A percentile compares a stretch with the other conserved stretches of the same genome.
phyloP scores from a whole-genome alignment of 2,329 filamentous ascomycete species.

The Aureobasidium pullulans region DNA sequence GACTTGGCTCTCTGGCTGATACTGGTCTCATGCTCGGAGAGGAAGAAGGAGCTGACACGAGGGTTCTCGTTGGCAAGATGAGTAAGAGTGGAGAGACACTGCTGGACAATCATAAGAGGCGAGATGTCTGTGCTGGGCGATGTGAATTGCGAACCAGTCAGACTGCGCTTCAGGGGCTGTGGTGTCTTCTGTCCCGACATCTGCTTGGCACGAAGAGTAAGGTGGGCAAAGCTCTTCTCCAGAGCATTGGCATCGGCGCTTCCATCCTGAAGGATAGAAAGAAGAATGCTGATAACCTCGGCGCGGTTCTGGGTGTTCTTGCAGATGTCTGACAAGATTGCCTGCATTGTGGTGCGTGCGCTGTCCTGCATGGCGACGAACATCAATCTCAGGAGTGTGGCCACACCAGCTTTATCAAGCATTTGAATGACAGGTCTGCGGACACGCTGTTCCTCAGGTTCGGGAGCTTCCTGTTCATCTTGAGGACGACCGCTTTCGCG shows the following conservation, averaged over 20 bases:
- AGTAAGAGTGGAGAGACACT: constrained; percentile 79
- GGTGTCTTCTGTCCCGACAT: constrained; percentile 66
- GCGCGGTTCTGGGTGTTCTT: constrained; percentile 94
- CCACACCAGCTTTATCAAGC: constrained; percentile 91
- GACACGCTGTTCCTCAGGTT: constrained; percentile 14
- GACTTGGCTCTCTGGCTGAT: constrained; percentile 59
- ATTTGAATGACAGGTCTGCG: constrained; percentile 81
- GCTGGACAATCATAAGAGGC: constrained; percentile 89
- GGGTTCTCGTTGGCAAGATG: constrained; percentile 78
- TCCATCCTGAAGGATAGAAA: constrained; percentile 92
- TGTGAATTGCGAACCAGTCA: constrained; percentile 50
- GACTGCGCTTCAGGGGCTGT: constrained; percentile 66
- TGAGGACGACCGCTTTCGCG: constrained; percentile 16
- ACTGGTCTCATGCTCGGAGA: constrained; percentile 85
- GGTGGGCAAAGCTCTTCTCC: constrained; percentile 87
- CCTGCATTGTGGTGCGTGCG: constrained; percentile 74
- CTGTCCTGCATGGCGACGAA: constrained; percentile 90
- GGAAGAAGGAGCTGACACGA: constrained; percentile 83
- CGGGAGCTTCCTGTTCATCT: constrained; percentile 9
- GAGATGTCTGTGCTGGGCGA: constrained; percentile 70
- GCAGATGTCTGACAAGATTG: constrained; percentile 83
- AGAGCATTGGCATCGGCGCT: constrained; percentile 89
- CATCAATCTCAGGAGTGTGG: constrained; percentile 95
- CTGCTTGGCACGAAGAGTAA: constrained; percentile 85
- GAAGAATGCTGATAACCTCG: constrained; percentile 84